phyloP scores from a whole-genome alignment of 805 yeast species.

The Ogataea ganodermae region DNA sequence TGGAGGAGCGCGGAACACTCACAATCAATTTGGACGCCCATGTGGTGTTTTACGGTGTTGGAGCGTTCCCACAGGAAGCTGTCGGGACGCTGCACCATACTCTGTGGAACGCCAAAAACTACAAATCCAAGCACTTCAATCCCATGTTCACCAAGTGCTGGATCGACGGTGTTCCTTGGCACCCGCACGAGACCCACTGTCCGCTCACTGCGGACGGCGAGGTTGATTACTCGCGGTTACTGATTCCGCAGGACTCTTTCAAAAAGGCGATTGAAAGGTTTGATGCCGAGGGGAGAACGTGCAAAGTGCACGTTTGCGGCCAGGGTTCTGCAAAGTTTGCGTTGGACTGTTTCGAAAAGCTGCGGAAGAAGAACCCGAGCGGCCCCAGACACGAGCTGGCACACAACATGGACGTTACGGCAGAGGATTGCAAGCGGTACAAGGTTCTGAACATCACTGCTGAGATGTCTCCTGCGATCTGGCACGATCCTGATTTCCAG shows the following conservation, averaged over 20 bases:
- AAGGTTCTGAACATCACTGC: slow-evolving; percentile 28
- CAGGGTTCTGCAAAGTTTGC: slow-evolving; percentile 30
- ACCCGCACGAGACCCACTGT: slow-evolving; percentile 28
- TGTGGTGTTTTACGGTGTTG: slow-evolving; percentile 31
- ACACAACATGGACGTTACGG: slow-evolving; percentile 32
- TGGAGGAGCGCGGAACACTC: slow-evolving; percentile 23
- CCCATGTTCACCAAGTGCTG: slow-evolving; percentile 30
- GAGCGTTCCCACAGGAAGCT: slow-evolving; percentile 28
- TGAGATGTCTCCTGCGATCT: slow-evolving; percentile 32
- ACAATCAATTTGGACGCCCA: slow-evolving; percentile 31
- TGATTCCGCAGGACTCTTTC: slow-evolving; percentile 32
- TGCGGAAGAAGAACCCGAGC: slow-evolving; percentile 26
- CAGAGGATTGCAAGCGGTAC: slow-evolving; percentile 26
- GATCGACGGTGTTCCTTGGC: slow-evolving; percentile 34
- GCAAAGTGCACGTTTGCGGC: slow-evolving; percentile 30
- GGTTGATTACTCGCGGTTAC: slow-evolving; percentile 21
- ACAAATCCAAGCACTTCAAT: slow-evolving; percentile 29
- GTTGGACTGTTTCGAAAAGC: slow-evolving; percentile 29
- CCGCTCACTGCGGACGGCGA: slow-evolving; percentile 25
- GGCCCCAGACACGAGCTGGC: slow-evolving; percentile 32
- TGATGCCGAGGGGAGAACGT: slow-evolving; percentile 30
- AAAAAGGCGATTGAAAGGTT: slow-evolving; percentile 27
- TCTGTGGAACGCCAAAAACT: slow-evolving; percentile 23
- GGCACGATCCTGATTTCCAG: slow-evolving; percentile 31
- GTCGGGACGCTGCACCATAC: slow-evolving; percentile 30